phyloP scores from a whole-genome alignment of 228 moss, liverwort and hornwort species.

The Sphagnum fallax region DNA sequence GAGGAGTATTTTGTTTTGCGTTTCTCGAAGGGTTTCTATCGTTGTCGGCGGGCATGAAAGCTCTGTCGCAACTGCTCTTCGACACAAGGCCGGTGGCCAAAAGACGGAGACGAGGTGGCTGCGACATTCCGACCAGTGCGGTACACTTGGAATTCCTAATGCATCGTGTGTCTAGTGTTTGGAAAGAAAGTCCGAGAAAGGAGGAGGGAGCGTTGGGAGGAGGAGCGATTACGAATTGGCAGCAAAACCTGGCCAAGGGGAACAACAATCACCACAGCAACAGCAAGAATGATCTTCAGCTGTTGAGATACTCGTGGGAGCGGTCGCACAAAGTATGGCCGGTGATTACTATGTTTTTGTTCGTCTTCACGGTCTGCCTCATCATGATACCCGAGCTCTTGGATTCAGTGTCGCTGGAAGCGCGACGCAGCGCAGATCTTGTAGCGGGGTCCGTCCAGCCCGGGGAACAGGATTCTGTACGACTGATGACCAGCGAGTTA shows the following conservation, averaged over 20 bases:
- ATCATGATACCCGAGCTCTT: constrained; percentile 31
- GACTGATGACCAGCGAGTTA: constrained; percentile 2
- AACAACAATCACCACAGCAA: constrained; percentile 19
- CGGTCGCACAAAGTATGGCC: constrained; percentile 23
- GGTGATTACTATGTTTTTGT: constrained; percentile 22
- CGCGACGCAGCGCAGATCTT: no score
- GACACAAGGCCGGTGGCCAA: no score
- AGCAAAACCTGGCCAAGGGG: not conserved
- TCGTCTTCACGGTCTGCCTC: constrained; percentile 25
- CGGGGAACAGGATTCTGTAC: constrained; percentile 15
- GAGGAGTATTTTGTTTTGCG: no score
- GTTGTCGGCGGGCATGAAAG: no score
- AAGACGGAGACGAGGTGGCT: no score
- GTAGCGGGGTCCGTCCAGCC: not conserved
- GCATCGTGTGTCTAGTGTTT: constrained; percentile 42
- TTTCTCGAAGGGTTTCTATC: no score
- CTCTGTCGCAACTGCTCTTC: no score
- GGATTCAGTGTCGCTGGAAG: constrained; percentile 4
- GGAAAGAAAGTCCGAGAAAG: constrained; percentile 2
- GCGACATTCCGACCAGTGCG: no score
- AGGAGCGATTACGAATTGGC: no score
- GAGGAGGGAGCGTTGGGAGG: no score
- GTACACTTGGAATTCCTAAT: constrained; percentile 4
- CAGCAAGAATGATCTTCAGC: constrained; percentile 26
- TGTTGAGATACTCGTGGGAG: constrained; percentile 10